These are phyloP conservation scores for Chamaecrista fasciculata DNA, from an alignment of 306 rosid species.

Conservation along the genomic window DNA sequence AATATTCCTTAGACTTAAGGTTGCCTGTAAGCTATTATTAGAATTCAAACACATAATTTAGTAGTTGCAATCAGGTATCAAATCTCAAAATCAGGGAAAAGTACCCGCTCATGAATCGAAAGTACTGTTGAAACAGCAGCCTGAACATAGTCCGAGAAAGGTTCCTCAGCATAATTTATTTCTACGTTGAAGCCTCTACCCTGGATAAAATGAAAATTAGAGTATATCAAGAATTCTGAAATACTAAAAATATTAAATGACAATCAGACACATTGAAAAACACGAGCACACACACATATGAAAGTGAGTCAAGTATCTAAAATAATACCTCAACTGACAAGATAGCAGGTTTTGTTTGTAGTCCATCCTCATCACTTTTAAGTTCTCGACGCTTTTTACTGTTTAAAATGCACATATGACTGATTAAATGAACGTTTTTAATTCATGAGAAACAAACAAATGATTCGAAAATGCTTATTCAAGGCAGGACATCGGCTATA, in stretches of 20 bases:
- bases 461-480: neutral
- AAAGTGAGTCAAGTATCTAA: constrained; percentile 1
- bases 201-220: constrained; percentile 34
- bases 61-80: neutral
- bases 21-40: neutral
- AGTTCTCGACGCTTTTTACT: constrained; percentile 65
- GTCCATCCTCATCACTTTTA: constrained; percentile 47
- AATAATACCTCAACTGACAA: constrained; percentile 81
- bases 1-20: neutral
- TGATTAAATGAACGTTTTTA: constrained; percentile 14
- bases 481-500: neutral
- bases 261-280: neutral
- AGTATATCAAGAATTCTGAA: neutral
- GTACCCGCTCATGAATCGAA: constrained; percentile 76
- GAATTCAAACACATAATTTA: neutral
- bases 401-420: constrained; percentile 26
- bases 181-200: constrained; percentile 91
- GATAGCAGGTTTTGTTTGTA: constrained; percentile 68
- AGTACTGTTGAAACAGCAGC: constrained; percentile 77
- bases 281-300: constrained; percentile 21
- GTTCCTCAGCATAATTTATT: constrained; percentile 78
- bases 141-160: constrained; percentile 77
- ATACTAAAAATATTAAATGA: neutral
- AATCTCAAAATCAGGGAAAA: neutral
- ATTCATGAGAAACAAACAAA: neutral